These are phyloP conservation scores for Leccinum incarnatum DNA, from an alignment of 768 basidiomycete genomes.

Conservation along the genomic window DNA sequence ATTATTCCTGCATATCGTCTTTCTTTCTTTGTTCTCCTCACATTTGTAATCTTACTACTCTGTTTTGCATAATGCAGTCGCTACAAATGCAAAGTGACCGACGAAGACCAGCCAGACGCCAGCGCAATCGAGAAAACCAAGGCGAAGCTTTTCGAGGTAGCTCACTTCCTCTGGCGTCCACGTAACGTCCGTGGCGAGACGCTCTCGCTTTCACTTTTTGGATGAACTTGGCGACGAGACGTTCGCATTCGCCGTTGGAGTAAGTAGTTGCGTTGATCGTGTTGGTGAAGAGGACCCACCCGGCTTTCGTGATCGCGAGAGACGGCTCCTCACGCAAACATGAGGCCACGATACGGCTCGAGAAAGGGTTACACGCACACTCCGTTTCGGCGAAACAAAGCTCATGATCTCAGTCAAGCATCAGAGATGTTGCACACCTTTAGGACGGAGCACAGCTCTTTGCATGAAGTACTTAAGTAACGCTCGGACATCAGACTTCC, in stretches of 20 bases:
- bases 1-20: background rate
- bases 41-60: conserved; percentile 16
- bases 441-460: background rate
- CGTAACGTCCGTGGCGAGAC: too few relatives aligned
- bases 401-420: conserved; percentile 27
- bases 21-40: background rate
- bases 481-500: too few relatives aligned
- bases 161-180: too few relatives aligned
- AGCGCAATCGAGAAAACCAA: background rate
- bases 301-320: conserved; percentile 33
- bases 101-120: background rate
- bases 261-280: conserved; percentile 39
- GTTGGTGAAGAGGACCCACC: conserved; percentile 39
- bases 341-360: background rate
- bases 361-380: conserved; percentile 9
- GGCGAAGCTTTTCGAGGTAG: background rate
- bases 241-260: conserved; percentile 36
- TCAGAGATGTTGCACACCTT: background rate
- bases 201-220: too few relatives aligned
- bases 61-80: conserved; percentile 8
- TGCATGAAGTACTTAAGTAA: too few relatives aligned
- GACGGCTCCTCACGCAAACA: conserved; percentile 26
- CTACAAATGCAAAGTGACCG: conserved; percentile 1
- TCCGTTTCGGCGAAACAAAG: conserved; percentile 27
- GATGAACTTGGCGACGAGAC: too few relatives aligned